A percentile compares a stretch with the other conserved stretches of the same genome.
Evolutionary conservation across 2,329 filamentous ascomycete species (phyloP).

Genomic region (Myotisia sp.): DNA sequence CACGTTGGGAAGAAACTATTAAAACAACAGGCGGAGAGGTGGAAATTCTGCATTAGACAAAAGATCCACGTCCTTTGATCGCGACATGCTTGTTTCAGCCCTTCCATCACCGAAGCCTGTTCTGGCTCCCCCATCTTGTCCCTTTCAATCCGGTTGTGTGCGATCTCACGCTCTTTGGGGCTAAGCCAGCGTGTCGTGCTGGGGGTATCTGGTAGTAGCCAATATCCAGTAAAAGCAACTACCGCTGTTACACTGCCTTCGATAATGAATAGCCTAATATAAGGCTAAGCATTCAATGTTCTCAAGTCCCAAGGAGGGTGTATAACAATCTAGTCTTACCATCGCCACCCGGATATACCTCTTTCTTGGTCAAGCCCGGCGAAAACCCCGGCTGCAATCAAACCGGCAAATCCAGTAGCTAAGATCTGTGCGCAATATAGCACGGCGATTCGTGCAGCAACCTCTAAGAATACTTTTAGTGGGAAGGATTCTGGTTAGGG

Average conservation of each 20-base stretch:
- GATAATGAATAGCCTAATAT: slow-evolving; percentile 14
- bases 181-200: slow-evolving; percentile 13
- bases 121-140: slow-evolving; percentile 39
- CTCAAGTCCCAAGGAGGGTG: neutral
- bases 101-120: slow-evolving; percentile 34
- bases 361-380: slow-evolving; percentile 18
- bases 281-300: neutral
- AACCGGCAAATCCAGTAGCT: slow-evolving; percentile 12
- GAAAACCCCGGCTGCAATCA: slow-evolving; percentile 15
- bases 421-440: slow-evolving; percentile 13
- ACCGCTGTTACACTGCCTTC: slow-evolving; percentile 10
- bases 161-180: slow-evolving; percentile 26
- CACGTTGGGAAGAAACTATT: slow-evolving; percentile 27
- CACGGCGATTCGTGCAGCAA: slow-evolving; percentile 12
- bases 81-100: slow-evolving; percentile 35
- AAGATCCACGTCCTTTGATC: slow-evolving; percentile 42
- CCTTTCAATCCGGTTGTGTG: slow-evolving; percentile 35
- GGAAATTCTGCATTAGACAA: slow-evolving; percentile 43
- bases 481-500: neutral
- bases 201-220: slow-evolving; percentile 12
- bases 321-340: slow-evolving; percentile 34
- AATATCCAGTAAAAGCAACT: slow-evolving; percentile 12
- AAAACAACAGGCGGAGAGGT: slow-evolving; percentile 40
- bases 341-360: slow-evolving; percentile 30
- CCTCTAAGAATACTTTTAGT: slow-evolving; percentile 16